phyloP scores from a whole-genome alignment of 371 early-diverging fungal species.

The Funneliformis caledonium region DNA sequence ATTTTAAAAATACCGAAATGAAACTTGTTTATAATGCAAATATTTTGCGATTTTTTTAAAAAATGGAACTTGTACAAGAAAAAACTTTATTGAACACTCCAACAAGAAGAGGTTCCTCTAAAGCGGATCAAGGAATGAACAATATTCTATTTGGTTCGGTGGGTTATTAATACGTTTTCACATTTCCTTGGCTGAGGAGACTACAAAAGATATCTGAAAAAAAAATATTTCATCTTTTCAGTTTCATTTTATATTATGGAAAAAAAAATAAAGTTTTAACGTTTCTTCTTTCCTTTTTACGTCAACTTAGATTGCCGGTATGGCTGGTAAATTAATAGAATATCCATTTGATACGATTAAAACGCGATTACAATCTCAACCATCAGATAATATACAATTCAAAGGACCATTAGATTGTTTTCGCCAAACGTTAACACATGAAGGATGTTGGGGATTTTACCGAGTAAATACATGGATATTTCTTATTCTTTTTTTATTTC shows the following conservation, averaged over 20 bases:
- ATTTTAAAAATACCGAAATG: too few species aligned
- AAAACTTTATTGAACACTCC: not conserved
- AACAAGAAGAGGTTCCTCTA: not conserved
- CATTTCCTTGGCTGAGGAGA: not conserved
- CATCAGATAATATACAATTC: conserved; percentile 69
- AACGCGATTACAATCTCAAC: conserved; percentile 91
- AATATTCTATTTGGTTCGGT: conserved; percentile 26
- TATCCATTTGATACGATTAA: conserved; percentile 98
- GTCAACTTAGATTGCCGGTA: conserved; percentile 72
- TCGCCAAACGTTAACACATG: conserved; percentile 63
- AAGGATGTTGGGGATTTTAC: conserved; percentile 83
- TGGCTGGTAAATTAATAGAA: conserved; percentile 92
- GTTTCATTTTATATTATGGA: not conserved
- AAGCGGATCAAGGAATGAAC: conserved; percentile 11
- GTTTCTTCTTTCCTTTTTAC: not conserved
- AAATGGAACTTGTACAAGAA: not conserved
- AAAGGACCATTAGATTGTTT: conserved; percentile 88
- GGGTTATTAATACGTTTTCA: not conserved
- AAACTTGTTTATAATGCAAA: too few species aligned
- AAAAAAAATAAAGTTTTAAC: not conserved
- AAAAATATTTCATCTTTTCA: not conserved
- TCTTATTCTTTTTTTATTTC: not conserved
- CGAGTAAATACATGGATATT: conserved; percentile 55
- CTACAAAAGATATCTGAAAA: not conserved
- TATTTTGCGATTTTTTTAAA: not conserved